These are phyloP conservation scores for Hawksworthiomyces lignivorus DNA, from an alignment of 2,329 filamentous ascomycete species.

Conservation along the genomic window DNA sequence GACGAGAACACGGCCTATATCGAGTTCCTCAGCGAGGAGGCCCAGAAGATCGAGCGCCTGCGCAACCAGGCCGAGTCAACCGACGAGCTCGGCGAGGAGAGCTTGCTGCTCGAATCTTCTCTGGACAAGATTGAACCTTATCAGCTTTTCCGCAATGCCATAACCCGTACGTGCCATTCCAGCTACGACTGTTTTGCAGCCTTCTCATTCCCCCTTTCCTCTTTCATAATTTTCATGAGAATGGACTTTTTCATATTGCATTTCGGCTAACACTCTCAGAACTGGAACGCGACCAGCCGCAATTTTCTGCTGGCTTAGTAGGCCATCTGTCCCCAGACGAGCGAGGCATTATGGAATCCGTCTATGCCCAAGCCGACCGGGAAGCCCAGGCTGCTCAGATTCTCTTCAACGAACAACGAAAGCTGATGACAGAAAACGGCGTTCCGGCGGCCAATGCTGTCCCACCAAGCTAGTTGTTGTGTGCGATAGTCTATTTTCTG, in stretches of 20 bases:
- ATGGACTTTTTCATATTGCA: background rate
- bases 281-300: conserved; percentile 84
- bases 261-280: conserved; percentile 37
- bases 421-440: conserved; percentile 19
- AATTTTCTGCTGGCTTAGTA: conserved; percentile 76
- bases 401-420: conserved; percentile 18
- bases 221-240: too few species aligned
- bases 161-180: conserved; percentile 71
- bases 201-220: too few species aligned
- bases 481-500: too few species aligned
- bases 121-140: conserved; percentile 96
- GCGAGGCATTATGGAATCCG: conserved; percentile 69
- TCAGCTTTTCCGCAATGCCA: conserved; percentile 71
- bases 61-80: conserved; percentile 61
- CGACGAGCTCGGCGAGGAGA: conserved; percentile 88
- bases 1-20: conserved; percentile 93
- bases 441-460: conserved; percentile 13
- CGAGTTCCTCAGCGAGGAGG: conserved; percentile 92
- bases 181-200: too few species aligned
- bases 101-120: conserved; percentile 82
- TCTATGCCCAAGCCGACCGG: conserved; percentile 60
- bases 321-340: conserved; percentile 73
- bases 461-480: conserved; percentile 10
- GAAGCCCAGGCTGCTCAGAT: conserved; percentile 10
- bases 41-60: conserved; percentile 72